Conservation (phyloP, 106 monocot genomes). For the Allium fistulosum region DNA sequence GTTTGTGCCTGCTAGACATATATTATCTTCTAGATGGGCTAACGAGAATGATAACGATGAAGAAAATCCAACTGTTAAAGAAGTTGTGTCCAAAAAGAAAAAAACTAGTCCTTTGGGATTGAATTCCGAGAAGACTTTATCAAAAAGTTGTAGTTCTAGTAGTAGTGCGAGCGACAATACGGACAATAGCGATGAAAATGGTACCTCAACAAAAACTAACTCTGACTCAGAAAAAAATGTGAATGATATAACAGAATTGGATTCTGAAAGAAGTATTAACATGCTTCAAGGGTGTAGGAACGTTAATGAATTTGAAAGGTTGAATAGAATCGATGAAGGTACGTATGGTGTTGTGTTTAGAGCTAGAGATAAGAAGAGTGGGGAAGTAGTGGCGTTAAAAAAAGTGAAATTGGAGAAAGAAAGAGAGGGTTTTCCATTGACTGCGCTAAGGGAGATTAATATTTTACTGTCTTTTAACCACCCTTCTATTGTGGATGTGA, state of each 20-base stretch:
- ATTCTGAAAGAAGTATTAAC: conserved; percentile 49
- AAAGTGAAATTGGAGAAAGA: conserved; percentile 95
- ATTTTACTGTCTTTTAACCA: conserved; percentile 77
- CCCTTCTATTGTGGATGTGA: conserved; percentile 85
- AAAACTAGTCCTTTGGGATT: conserved; percentile 13
- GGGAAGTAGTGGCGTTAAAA: conserved; percentile 79
- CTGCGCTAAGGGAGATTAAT: conserved; percentile 81
- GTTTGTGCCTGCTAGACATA: conserved; percentile 35
- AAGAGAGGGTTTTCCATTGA: conserved; percentile 88
- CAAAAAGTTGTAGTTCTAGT: conserved; percentile 35
- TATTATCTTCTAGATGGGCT: conserved; percentile 74
- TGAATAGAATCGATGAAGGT: conserved; percentile 86
- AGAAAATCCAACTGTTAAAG: conserved; percentile 15
- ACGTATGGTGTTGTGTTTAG: conserved; percentile 93
- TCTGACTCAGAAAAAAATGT: conserved; percentile 18
- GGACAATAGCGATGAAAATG: conserved; percentile 27
- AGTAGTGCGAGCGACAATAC: conserved; percentile 20
- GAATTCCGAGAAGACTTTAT: conserved; percentile 25
- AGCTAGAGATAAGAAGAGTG: conserved; percentile 73
- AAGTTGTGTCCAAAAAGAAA: conserved; percentile 28
- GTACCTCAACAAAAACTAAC: conserved; percentile 8
- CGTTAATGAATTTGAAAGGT: conserved; percentile 82
- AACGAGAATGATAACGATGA: conserved; percentile 44
- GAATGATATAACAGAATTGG: conserved; percentile 16
- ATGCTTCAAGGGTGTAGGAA: conserved; percentile 84